These are phyloP conservation scores for Ogataea nitratoaversa DNA, from an alignment of 805 yeast species.

Conservation along the genomic window DNA sequence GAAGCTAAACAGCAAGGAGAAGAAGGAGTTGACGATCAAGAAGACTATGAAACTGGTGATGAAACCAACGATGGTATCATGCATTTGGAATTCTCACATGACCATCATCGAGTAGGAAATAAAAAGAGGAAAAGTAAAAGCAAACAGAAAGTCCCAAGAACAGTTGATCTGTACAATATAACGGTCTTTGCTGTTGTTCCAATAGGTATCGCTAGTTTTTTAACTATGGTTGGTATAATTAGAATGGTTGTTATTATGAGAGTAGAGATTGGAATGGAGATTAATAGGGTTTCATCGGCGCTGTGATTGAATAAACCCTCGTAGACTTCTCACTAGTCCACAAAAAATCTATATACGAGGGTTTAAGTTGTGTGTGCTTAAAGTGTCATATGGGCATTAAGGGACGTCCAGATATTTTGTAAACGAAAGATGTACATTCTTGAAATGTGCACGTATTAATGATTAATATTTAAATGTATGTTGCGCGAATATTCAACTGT, in stretches of 20 bases:
- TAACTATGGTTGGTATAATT: conserved; percentile 83
- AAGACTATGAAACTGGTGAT: background rate
- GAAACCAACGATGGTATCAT: background rate
- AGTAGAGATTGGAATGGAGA: conserved; percentile 44
- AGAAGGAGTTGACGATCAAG: background rate
- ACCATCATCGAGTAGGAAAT: no score
- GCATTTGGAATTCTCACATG: no score
- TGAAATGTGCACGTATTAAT: no score
- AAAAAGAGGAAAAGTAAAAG: conserved; percentile 13
- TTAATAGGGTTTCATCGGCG: background rate
- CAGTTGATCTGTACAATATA: conserved; percentile 82
- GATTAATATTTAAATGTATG: no score
- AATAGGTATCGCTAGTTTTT: conserved; percentile 87
- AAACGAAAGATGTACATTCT: no score
- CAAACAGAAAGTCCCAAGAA: conserved; percentile 44
- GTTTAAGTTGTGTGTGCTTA: no score
- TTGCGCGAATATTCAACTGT: no score
- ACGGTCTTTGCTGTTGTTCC: conserved; percentile 98
- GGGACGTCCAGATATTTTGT: no score
- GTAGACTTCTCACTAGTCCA: no score
- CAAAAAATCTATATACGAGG: no score
- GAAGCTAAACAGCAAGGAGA: background rate
- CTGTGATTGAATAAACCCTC: background rate
- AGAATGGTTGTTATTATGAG: conserved; percentile 73
- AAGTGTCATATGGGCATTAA: no score